Conservation (phyloP, 2,329 filamentous ascomycete genomes). For the Colletotrichum neosansevieriae region DNA sequence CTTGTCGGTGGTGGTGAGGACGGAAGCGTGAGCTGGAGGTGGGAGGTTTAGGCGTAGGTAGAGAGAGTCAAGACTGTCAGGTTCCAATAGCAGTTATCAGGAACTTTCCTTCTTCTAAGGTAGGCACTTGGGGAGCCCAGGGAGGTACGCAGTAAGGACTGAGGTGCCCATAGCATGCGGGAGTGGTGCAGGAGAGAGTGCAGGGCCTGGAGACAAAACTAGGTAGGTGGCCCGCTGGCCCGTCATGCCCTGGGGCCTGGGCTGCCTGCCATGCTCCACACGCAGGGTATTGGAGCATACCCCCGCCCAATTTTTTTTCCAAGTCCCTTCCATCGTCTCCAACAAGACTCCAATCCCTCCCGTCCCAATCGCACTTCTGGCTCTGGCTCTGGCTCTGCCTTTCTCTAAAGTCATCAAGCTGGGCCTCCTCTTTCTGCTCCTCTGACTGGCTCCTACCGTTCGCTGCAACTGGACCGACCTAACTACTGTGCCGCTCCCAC, state of each 20-base stretch:
- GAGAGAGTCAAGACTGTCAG: background rate
- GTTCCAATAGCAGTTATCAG: too few relatives aligned
- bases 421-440: constrained; percentile 5
- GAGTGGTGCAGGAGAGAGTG: constrained; percentile 3
- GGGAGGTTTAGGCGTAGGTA: background rate
- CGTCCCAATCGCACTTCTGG: background rate
- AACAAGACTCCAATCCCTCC: too few relatives aligned
- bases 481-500: constrained; percentile 29
- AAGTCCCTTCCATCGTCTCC: constrained; percentile 16
- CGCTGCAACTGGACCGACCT: constrained; percentile 15
- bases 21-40: constrained; percentile 2
- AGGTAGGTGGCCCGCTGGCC: background rate
- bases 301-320: constrained; percentile 21
- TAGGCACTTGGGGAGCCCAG: background rate
- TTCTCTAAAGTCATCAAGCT: constrained; percentile 14
- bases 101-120: background rate
- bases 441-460: constrained; percentile 10
- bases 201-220: constrained; percentile 26
- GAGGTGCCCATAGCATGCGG: too few relatives aligned
- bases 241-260: background rate
- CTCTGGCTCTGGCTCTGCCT: background rate
- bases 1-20: constrained; percentile 36
- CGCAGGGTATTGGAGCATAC: constrained; percentile 12
- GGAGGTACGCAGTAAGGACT: too few relatives aligned
- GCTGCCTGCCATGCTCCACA: background rate